phyloP scores from a whole-genome alignment of 257 asterid genomes.

The Lycium barbarum region DNA sequence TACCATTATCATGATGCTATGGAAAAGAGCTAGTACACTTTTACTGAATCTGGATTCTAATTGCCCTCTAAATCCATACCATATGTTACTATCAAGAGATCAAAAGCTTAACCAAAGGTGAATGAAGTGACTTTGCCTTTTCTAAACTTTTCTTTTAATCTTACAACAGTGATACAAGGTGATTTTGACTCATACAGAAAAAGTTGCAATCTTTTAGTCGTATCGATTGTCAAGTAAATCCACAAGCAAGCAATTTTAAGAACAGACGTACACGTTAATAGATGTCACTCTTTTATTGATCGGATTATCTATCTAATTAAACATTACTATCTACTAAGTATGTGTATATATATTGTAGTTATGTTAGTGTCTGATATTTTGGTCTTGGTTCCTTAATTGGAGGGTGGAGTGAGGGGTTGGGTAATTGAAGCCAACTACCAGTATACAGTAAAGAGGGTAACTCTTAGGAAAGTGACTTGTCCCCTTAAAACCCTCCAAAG shows the following conservation, averaged over 20 bases:
- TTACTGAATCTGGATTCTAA: slow-evolving; percentile 28
- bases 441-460: not conserved
- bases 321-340: not conserved
- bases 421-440: slow-evolving; percentile 1
- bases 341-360: not conserved
- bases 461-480: slow-evolving; percentile 20
- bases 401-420: not conserved
- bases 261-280: slow-evolving; percentile 16
- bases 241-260: not conserved
- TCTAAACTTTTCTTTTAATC: not conserved
- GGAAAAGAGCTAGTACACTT: not conserved
- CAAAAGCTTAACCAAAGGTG: not conserved
- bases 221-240: not conserved
- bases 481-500: slow-evolving; percentile 31
- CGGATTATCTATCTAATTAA: not conserved
- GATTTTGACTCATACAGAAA: not conserved
- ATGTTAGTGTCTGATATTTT: slow-evolving; percentile 11
- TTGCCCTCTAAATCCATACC: slow-evolving; percentile 3
- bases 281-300: not conserved
- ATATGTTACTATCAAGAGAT: not conserved
- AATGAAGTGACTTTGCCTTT: slow-evolving; percentile 13
- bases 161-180: not conserved
- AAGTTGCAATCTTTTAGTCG: not conserved
- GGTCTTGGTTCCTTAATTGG: not conserved
- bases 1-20: not conserved